phyloP scores from a whole-genome alignment of 495 filamentous ascomycete genomes.

The Symbiotaphrina buchneri region DNA sequence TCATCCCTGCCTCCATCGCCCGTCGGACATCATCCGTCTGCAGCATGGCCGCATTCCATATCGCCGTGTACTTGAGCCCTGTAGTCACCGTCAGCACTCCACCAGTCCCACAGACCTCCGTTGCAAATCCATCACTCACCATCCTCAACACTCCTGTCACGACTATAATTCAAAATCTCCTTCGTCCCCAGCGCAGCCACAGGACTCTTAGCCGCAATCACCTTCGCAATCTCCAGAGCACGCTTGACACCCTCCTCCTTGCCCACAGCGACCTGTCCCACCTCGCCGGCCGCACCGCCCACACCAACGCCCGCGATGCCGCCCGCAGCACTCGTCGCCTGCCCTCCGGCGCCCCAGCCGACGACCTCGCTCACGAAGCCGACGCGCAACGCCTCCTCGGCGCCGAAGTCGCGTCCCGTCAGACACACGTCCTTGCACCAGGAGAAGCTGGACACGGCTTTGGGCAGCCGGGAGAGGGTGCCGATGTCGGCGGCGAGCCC shows the following conservation, averaged over 20 bases:
- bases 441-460: conserved; percentile 47
- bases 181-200: conserved; percentile 88
- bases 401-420: conserved; percentile 52
- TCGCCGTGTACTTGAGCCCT: conserved; percentile 60
- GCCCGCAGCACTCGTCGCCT: too few species aligned
- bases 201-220: conserved; percentile 67
- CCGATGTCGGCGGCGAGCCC: conserved; percentile 88
- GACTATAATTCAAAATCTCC: conserved; percentile 67
- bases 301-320: conserved; percentile 65
- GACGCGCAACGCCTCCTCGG: conserved; percentile 57
- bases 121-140: conserved; percentile 22
- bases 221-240: conserved; percentile 38
- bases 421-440: conserved; percentile 90
- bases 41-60: conserved; percentile 71
- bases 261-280: conserved; percentile 3
- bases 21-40: conserved; percentile 59
- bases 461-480: conserved; percentile 66
- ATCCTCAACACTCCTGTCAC: conserved; percentile 57
- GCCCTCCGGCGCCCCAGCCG: too few species aligned
- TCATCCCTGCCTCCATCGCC: conserved; percentile 51
- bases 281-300: conserved; percentile 52
- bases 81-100: conserved; percentile 2
- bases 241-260: conserved; percentile 37
- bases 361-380: conserved; percentile 72
- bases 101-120: neutral